Base-by-base conservation (phyloP, 169 alveolate genomes). In the Amoebophrya sp. region DNA sequence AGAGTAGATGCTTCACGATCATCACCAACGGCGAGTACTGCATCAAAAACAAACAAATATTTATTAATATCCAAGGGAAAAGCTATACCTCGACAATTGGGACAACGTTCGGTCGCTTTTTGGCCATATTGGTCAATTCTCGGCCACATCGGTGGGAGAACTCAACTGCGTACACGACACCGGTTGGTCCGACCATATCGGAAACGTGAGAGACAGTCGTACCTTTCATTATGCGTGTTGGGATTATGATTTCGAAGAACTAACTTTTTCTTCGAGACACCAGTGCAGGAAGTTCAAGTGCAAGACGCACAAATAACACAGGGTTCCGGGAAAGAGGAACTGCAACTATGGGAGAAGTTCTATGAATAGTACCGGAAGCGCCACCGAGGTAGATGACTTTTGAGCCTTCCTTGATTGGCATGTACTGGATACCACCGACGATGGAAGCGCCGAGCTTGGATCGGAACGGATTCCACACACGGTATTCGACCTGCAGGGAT, bases 1-100 rank as follows among this genome's bases (percentile, higher is more conserved):
- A n/a, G n/a, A n/a, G n/a, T n/a, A n/a, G n/a, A n/a, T n/a, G n/a
- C n/a, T n/a, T n/a, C n/a, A n/a, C n/a, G n/a, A n/a, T n/a, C n/a
- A n/a, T n/a, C n/a, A n/a, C n/a, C n/a, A n/a, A n/a, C n/a, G n/a
- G n/a, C n/a, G n/a, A n/a, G n/a, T n/a, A n/a, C n/a, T n/a, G n/a
- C n/a, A n/a, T n/a, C n/a, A n/a, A n/a, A n/a, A n/a, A n/a, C n/a
- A n/a, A n/a, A n/a, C n/a, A n/a, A n/a, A n/a, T n/a, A n/a, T n/a
- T n/a, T n/a, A n/a, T n/a, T n/a, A n/a, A n/a, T n/a, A n/a, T n/a
- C n/a, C n/a, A n/a, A n/a, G n/a, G n/a, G n/a, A n/a, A n/a, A n/a
- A n/a, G n/a, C n/a, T n/a, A n/a, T n/a, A n/a, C n/a, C n/a, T 98
- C 99, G 36, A 99, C 99, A 39, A 99, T 99, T 39, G 99, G 99